A percentile compares a stretch with the other conserved stretches of the same genome.
These are phyloP conservation scores for Pseudoturritis turrita DNA, from an alignment of 345 rosid genomes.

Conservation along the genomic window DNA sequence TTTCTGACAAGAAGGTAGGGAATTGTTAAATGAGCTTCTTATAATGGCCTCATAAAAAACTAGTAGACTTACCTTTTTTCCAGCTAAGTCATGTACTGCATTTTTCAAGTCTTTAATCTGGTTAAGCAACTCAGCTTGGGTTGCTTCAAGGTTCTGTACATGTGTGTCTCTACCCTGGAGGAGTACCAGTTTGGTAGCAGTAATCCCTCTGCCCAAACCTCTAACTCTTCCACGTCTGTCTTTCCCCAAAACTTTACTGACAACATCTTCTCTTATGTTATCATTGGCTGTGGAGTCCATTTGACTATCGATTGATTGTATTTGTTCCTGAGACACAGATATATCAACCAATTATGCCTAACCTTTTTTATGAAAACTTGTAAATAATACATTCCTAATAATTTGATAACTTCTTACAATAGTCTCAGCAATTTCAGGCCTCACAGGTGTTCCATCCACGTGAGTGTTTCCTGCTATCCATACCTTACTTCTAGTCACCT, in stretches of 20 bases:
- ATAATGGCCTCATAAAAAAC: too few species aligned
- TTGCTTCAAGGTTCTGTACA: not conserved
- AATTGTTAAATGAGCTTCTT: too few species aligned
- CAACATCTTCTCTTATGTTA: not conserved
- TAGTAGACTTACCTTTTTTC: not conserved
- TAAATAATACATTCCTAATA: not conserved
- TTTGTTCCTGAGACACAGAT: not conserved
- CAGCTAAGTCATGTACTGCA: not conserved
- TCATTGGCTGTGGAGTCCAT: not conserved
- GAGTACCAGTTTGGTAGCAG: not conserved
- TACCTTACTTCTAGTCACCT: not conserved
- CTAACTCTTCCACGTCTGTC: not conserved
- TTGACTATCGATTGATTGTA: not conserved
- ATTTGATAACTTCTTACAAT: not conserved
- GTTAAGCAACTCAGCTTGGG: not conserved
- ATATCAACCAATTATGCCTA: too few species aligned
- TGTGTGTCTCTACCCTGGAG: not conserved
- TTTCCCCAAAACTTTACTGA: not conserved
- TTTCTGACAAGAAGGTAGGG: too few species aligned
- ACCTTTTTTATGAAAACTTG: not conserved
- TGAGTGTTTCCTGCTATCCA: not conserved
- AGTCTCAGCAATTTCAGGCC: not conserved
- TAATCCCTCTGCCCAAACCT: not conserved
- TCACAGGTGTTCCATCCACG: not conserved
- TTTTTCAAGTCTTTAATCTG: not conserved